Evolutionary conservation across 2,329 filamentous ascomycete species (phyloP).

Genomic region (Blumeria hordei): DNA sequence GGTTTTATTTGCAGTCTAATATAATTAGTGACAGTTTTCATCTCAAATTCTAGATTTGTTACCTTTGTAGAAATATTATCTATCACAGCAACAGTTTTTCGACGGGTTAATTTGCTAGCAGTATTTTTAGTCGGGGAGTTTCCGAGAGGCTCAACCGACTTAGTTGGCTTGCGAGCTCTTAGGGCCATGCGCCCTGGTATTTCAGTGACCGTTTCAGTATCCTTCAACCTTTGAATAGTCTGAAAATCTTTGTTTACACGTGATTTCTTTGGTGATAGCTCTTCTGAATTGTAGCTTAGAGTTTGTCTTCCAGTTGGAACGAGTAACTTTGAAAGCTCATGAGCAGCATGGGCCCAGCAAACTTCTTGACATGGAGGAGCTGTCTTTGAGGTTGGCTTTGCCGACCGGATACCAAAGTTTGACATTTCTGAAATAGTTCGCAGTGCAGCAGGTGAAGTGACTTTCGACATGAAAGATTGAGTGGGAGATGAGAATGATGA

Average conservation of each 20-base stretch:
- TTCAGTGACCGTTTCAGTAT: slow-evolving; percentile 10
- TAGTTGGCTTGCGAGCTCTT: slow-evolving; percentile 40
- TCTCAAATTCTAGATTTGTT: no score
- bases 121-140: slow-evolving; percentile 22
- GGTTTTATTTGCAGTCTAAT: no score
- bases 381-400: slow-evolving; percentile 19
- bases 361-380: slow-evolving; percentile 57
- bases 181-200: slow-evolving; percentile 41
- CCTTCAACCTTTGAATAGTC: slow-evolving; percentile 21
- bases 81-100: no score
- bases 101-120: slow-evolving; percentile 8
- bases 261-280: slow-evolving; percentile 40
- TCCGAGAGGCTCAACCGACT: slow-evolving; percentile 27
- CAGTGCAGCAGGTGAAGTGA: slow-evolving; percentile 36
- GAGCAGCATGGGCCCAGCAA: slow-evolving; percentile 61
- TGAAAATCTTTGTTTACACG: slow-evolving; percentile 40
- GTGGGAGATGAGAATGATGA: slow-evolving; percentile 64
- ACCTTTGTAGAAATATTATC: no score
- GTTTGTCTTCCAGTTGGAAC: slow-evolving; percentile 56
- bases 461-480: slow-evolving; percentile 64
- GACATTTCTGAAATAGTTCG: slow-evolving; percentile 34
- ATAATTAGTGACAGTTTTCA: no score
- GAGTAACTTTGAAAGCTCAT: slow-evolving; percentile 60
- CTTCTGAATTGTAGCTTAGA: slow-evolving; percentile 51
- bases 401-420: slow-evolving; percentile 16